phyloP scores from a whole-genome alignment of 257 asterid species.

The Schizonepeta tenuifolia region DNA sequence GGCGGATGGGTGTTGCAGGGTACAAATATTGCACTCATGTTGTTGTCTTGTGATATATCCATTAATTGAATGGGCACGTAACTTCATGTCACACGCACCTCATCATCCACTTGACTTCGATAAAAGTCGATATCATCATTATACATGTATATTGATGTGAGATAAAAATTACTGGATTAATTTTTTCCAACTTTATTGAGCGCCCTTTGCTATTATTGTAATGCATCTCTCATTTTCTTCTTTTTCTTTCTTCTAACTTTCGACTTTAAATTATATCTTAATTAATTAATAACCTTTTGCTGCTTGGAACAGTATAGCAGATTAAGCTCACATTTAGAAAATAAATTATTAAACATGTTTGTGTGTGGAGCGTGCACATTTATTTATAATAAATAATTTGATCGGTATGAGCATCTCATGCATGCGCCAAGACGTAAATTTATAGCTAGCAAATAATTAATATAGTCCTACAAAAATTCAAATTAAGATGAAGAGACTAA shows the following conservation, averaged over 20 bases:
- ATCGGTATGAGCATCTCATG: too few relatives aligned
- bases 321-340: background rate
- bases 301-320: background rate
- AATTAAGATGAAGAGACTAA: too few relatives aligned
- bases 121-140: background rate
- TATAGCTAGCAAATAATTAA: too few relatives aligned
- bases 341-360: background rate
- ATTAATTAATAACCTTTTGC: slow-evolving; percentile 18
- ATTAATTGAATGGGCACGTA: background rate
- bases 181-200: background rate
- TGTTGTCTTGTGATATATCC: too few relatives aligned
- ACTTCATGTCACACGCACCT: slow-evolving; percentile 11
- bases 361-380: background rate
- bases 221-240: slow-evolving; percentile 22
- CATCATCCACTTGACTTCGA: background rate
- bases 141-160: background rate
- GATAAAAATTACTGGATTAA: background rate
- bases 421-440: too few relatives aligned
- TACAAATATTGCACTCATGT: too few relatives aligned
- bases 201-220: background rate
- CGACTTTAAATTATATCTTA: background rate
- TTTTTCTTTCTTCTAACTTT: background rate
- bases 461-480: too few relatives aligned
- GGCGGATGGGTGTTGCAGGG: too few relatives aligned
- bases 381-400: too few relatives aligned